A percentile compares a stretch with the other conserved stretches of the same genome.
Conservation (phyloP, 352 stramenopile genomes). For the Phytophthora idaei region DNA sequence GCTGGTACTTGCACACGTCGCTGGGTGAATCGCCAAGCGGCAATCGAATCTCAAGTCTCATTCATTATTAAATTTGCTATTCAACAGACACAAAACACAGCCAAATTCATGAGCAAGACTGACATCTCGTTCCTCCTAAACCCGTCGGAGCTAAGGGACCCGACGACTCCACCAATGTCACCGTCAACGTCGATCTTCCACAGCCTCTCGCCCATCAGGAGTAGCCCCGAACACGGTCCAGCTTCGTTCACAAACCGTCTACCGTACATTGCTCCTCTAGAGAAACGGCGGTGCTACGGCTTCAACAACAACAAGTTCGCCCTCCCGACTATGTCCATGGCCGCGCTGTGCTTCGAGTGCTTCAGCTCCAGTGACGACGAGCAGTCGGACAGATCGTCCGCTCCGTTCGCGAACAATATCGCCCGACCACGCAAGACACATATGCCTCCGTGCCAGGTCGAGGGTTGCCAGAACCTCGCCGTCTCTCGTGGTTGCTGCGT, state of each 20-base stretch:
- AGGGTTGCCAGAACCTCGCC: slow-evolving; percentile 64
- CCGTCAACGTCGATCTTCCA: slow-evolving; percentile 27
- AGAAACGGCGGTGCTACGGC: slow-evolving; percentile 26
- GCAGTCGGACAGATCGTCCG: slow-evolving; percentile 13
- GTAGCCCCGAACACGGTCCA: slow-evolving; percentile 19
- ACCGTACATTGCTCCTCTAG: slow-evolving; percentile 39
- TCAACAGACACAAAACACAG: slow-evolving; percentile 8
- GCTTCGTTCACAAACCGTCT: slow-evolving; percentile 17
- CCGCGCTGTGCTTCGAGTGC: slow-evolving; percentile 25
- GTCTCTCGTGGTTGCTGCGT: slow-evolving; percentile 60
- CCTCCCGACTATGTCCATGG: slow-evolving; percentile 27
- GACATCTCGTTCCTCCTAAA: slow-evolving; percentile 58
- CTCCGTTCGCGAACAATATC: background rate
- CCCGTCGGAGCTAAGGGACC: slow-evolving; percentile 13
- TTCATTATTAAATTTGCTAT: slow-evolving; percentile 22
- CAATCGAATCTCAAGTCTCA: slow-evolving; percentile 12
- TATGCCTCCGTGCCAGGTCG: slow-evolving; percentile 52
- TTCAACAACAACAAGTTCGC: slow-evolving; percentile 12
- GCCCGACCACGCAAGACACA: background rate
- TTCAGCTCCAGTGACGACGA: slow-evolving; percentile 32
- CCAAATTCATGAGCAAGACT: slow-evolving; percentile 38
- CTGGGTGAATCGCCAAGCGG: background rate
- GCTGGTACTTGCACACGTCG: background rate
- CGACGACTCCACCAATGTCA: slow-evolving; percentile 28
- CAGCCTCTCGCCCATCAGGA: slow-evolving; percentile 25